Evolutionary conservation across 768 basidiomycete genomes (phyloP).

Genomic region (Leccinum imitatum): DNA sequence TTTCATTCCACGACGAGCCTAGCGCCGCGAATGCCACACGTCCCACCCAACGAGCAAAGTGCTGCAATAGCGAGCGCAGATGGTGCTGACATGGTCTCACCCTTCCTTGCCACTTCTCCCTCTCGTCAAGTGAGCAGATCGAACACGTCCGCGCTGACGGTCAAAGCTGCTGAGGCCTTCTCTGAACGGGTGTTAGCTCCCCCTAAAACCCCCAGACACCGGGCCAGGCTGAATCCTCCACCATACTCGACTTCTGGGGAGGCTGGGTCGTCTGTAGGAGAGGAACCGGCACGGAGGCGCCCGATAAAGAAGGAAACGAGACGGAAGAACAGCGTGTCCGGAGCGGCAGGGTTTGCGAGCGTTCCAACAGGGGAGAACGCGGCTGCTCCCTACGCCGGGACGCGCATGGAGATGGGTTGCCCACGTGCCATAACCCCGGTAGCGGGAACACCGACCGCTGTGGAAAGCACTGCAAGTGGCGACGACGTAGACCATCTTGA

Average conservation of each 20-base stretch:
- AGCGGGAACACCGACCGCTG: neutral
- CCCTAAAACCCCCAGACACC: conserved; percentile 1
- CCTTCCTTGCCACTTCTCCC: conserved; percentile 19
- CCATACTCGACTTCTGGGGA: conserved; percentile 19
- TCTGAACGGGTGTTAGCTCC: conserved; percentile 4
- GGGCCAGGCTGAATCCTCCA: conserved; percentile 29
- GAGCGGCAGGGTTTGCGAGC: conserved; percentile 6
- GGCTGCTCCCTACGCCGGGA: neutral
- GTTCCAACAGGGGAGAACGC: conserved; percentile 3
- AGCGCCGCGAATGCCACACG: neutral
- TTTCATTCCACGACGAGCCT: conserved; percentile 15
- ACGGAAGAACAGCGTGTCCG: conserved; percentile 8
- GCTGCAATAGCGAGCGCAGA: conserved; percentile 11
- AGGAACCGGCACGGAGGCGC: neutral
- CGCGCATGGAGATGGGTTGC: neutral
- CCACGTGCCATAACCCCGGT: neutral
- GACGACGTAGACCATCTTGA: neutral
- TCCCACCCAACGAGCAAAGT: neutral
- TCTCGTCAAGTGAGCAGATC: conserved; percentile 3
- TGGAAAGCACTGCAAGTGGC: neutral
- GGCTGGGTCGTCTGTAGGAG: neutral
- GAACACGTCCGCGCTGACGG: neutral
- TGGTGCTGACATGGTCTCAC: conserved; percentile 22
- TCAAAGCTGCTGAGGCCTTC: conserved; percentile 7
- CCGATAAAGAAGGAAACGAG: conserved; percentile 6